Evolutionary conservation across 2,329 filamentous ascomycete species (phyloP), one percentile per base, ranked within the genome.

Genomic region (Penicillium sp.): DNA sequence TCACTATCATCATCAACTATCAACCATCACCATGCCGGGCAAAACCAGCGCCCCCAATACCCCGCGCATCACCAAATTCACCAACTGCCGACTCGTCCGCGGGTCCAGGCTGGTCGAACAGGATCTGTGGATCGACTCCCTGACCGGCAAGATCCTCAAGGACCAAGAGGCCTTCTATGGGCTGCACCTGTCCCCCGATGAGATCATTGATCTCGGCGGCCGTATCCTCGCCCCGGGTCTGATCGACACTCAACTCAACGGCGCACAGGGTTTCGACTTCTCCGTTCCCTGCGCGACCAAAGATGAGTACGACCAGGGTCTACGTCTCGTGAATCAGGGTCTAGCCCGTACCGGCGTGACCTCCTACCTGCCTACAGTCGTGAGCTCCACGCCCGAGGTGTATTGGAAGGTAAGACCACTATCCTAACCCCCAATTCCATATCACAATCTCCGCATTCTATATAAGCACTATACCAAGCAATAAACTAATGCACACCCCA

Each of bases 241-340:
- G 73, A 95, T 97, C 70, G 93, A 97, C 68, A 90, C 90, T 56
- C 93, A 97, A 78, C 88, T 97, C 69, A 97, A 97, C 72, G 93
- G 93, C 53, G 93, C 91, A 10, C 94, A 93, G 72, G 93, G 93
- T 60, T 96, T 97, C 82, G 94, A 97, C 81, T 97, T 96, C 76
- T 95, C 92, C 1, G 83, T 92, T 10, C 87, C 91, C n/a, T 84
- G 77, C 37, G 77, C 88, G 17, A 86, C 90, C 70, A 87, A 85
- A 78, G 79, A 83, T 33, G 83, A 85, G 56, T 97, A 96, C 71
- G 85, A 86, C 61, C 89, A 91, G 75, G 88, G 87, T n/a, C 80
- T 97, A 54, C 83, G 83, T 65, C 82, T 87, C 60, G 83, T 94
- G 63, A 95, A 95, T 77, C 86, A 82, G 67, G 83, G 85, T 33